Evolutionary conservation across 495 filamentous ascomycete species (phyloP).

Genomic region (Filosporella fistucella): DNA sequence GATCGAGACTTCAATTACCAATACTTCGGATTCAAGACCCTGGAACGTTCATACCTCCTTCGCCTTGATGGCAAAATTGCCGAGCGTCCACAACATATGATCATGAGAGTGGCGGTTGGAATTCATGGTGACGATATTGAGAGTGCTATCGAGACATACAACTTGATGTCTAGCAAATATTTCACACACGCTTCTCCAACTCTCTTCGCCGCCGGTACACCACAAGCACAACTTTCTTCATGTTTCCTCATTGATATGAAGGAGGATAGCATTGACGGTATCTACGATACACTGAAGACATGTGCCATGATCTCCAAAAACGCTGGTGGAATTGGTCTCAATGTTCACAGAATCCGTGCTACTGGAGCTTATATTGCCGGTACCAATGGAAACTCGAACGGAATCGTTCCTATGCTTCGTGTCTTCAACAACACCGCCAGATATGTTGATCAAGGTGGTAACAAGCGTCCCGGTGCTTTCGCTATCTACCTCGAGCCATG

Average conservation of each 20-base stretch:
- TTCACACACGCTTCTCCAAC: conserved; percentile 98
- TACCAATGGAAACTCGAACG: conserved; percentile 96
- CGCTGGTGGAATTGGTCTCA: conserved; percentile 94
- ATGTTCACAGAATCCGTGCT: conserved; percentile 91
- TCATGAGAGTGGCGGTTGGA: conserved; percentile 97
- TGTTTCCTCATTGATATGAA: conserved; percentile 99
- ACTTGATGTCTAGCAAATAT: conserved; percentile 94
- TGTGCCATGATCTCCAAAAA: conserved; percentile 99
- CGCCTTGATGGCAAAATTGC: conserved; percentile 90
- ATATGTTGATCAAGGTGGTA: conserved; percentile 98
- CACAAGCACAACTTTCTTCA: conserved; percentile 86
- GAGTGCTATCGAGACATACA: conserved; percentile 92
- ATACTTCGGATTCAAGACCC: conserved; percentile 99
- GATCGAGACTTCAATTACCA: conserved; percentile 99
- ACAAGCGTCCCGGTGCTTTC: conserved; percentile 98
- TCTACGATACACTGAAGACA: conserved; percentile 98
- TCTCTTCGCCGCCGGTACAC: conserved; percentile 96
- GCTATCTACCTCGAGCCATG: conserved; percentile 99
- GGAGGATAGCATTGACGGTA: conserved; percentile 97
- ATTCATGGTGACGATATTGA: conserved; percentile 95
- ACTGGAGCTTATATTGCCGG: conserved; percentile 97
- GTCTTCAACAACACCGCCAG: conserved; percentile 99
- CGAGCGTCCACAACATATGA: conserved; percentile 96
- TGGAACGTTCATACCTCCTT: conserved; percentile 95
- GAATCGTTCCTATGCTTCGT: conserved; percentile 94